A percentile compares a stretch with the other conserved stretches of the same genome.
phyloP scores from a whole-genome alignment of 805 yeast genomes.

The Maudiozyma saulgeensis region DNA sequence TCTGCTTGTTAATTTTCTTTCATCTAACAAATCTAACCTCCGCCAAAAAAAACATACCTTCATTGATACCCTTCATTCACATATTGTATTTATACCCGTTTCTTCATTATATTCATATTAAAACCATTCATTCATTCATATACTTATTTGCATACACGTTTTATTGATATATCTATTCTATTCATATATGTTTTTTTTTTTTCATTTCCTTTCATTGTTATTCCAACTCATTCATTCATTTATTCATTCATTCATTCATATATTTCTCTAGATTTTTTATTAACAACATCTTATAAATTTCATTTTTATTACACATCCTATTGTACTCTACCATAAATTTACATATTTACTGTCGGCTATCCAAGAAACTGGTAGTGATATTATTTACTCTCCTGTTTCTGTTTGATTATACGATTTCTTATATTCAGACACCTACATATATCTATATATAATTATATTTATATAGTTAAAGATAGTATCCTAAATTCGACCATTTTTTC shows the following conservation, averaged over 20 bases:
- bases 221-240: not conserved
- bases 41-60: not conserved
- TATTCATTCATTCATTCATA: conserved; percentile 4
- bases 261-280: not conserved
- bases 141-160: conserved; percentile 3
- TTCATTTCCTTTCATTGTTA: not conserved
- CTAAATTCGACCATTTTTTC: not conserved
- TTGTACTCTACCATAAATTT: not conserved
- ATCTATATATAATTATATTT: too few relatives aligned
- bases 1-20: not conserved
- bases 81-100: not conserved
- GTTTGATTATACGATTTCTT: not conserved
- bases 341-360: not conserved
- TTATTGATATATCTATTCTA: conserved; percentile 1
- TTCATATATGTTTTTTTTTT: not conserved
- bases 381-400: not conserved
- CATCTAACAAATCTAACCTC: not conserved
- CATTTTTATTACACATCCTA: not conserved
- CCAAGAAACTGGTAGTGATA: not conserved
- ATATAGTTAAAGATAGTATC: not conserved
- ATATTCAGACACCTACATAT: not conserved
- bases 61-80: not conserved
- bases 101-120: conserved; percentile 2
- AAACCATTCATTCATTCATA: conserved; percentile 3
- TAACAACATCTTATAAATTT: not conserved